Percentiles rank a stretch among this genome's conserved stretches.
These are phyloP conservation scores for Sporodiniella umbellata DNA, from an alignment of 371 early-diverging fungal genomes.

Conservation along the genomic window DNA sequence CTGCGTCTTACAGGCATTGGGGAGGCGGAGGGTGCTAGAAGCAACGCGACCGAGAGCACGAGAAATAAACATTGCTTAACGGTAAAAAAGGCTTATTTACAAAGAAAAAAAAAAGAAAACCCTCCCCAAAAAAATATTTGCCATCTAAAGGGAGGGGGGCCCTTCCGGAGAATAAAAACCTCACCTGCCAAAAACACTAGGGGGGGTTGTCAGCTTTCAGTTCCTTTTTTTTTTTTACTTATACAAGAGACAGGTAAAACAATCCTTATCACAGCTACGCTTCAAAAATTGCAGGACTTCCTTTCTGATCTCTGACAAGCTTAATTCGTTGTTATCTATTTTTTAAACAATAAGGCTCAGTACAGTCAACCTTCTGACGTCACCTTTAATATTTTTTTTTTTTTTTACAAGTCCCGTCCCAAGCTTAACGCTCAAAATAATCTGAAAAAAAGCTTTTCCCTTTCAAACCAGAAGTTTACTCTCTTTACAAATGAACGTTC, in stretches of 20 bases:
- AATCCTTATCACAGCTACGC: background rate
- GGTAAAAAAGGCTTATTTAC: conserved; percentile 10
- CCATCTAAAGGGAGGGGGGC: conserved; percentile 3
- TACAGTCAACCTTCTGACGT: background rate
- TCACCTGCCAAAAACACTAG: background rate
- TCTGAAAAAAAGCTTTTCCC: conserved; percentile 10
- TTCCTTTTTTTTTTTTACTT: background rate
- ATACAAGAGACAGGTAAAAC: background rate
- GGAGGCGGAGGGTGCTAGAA: conserved; percentile 30
- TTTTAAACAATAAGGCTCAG: no score
- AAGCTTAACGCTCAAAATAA: conserved; percentile 21
- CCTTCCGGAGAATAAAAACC: conserved; percentile 10
- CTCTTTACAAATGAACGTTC: conserved; percentile 51
- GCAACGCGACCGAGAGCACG: conserved; percentile 38
- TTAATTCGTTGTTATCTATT: no score
- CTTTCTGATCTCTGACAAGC: no score
- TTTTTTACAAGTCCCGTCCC: conserved; percentile 23
- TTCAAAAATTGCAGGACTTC: background rate
- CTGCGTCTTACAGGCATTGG: background rate
- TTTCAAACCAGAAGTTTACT: conserved; percentile 11
- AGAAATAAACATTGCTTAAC: conserved; percentile 33
- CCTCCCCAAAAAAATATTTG: background rate
- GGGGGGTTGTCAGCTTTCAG: conserved; percentile 4
- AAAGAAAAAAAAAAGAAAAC: conserved; percentile 2
- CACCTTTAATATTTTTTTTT: background rate